Percentiles rank a stretch among this genome's conserved stretches.
These are phyloP conservation scores for Apiospora hydei DNA, from an alignment of 2,329 filamentous ascomycete genomes.

Conservation along the genomic window DNA sequence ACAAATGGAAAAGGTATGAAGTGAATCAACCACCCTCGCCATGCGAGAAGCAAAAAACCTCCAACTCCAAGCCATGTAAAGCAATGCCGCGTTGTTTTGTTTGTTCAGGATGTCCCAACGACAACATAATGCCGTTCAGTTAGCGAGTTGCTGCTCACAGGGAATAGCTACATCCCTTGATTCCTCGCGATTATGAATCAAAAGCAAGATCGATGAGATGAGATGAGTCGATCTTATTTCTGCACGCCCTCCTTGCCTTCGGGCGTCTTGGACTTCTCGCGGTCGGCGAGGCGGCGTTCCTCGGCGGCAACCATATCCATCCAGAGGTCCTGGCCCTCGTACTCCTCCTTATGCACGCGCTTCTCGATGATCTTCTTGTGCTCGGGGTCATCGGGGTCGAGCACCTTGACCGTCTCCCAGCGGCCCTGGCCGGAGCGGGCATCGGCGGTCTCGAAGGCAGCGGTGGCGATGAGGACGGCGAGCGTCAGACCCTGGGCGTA, in stretches of 20 bases:
- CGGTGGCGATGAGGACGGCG: conserved; percentile 81
- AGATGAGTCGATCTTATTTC: not conserved
- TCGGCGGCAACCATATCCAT: conserved; percentile 87
- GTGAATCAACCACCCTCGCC: conserved; percentile 1
- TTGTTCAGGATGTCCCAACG: not conserved
- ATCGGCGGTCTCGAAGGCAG: conserved; percentile 82
- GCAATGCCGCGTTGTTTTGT: not conserved
- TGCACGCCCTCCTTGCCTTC: conserved; percentile 6
- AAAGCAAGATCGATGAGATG: not conserved
- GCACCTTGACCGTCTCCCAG: conserved; percentile 84
- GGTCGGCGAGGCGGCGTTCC: conserved; percentile 63
- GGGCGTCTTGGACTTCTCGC: conserved; percentile 35
- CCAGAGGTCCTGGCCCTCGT: conserved; percentile 92
- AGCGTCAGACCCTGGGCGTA: conserved; percentile 92
- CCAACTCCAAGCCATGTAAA: conserved; percentile 16
- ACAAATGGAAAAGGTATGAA: conserved; percentile 6
- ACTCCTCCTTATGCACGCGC: conserved; percentile 85
- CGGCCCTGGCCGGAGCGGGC: conserved; percentile 76
- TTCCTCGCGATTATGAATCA: not conserved
- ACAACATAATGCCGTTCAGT: not conserved
- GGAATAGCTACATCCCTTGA: not conserved
- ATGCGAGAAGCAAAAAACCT: conserved; percentile 6
- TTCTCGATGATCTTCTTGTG: conserved; percentile 87
- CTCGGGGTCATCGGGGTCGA: conserved; percentile 82
- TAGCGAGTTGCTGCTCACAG: not conserved